These are phyloP conservation scores for Abortiporus biennis DNA, from an alignment of 1,284 basidiomycete species.

Conservation along the genomic window DNA sequence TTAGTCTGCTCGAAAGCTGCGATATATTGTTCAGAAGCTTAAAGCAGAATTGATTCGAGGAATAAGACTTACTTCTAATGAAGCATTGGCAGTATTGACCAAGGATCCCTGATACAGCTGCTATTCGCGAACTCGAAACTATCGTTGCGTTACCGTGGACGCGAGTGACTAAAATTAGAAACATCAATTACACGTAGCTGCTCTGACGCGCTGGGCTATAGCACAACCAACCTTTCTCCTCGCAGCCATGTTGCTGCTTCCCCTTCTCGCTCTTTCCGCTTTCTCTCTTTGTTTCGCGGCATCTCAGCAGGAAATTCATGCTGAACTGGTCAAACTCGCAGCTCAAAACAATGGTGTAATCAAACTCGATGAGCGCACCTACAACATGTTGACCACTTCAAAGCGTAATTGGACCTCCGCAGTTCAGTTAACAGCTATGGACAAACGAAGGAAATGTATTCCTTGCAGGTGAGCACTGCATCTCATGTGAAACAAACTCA, in stretches of 20 bases:
- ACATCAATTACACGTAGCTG: too few relatives aligned
- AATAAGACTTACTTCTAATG: too few relatives aligned
- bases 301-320: constrained; percentile 31
- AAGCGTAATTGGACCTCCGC: constrained; percentile 81
- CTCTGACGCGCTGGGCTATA: too few relatives aligned
- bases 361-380: constrained; percentile 68
- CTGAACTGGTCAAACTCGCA: constrained; percentile 61
- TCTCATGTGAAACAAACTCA: neutral
- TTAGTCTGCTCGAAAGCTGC: too few relatives aligned
- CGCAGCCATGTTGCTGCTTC: constrained; percentile 22
- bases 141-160: too few relatives aligned
- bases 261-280: constrained; percentile 38
- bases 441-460: constrained; percentile 68
- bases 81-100: too few relatives aligned
- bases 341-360: constrained; percentile 72
- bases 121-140: too few relatives aligned
- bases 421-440: constrained; percentile 83
- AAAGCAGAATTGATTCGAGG: too few relatives aligned
- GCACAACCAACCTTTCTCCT: neutral
- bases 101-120: too few relatives aligned
- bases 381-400: constrained; percentile 68
- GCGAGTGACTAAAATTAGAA: too few relatives aligned
- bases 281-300: constrained; percentile 40
- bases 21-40: too few relatives aligned
- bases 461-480: constrained; percentile 62